Percentiles rank a stretch among this genome's conserved stretches.
Conservation (phyloP, 306 rosid genomes). For the Acacia confusa region DNA sequence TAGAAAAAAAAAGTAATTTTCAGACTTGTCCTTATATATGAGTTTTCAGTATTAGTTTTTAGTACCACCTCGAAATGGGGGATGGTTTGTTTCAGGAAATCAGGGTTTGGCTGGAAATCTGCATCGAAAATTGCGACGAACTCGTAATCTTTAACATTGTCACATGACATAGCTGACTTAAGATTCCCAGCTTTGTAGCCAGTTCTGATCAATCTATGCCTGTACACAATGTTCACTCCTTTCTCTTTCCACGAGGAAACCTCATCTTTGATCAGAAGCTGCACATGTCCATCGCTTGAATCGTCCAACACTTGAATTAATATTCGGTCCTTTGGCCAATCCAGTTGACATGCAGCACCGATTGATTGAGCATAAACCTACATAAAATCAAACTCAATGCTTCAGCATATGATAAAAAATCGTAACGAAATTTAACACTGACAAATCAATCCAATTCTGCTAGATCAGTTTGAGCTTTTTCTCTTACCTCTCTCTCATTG, state of each 20-base stretch:
- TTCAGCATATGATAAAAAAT: slow-evolving; percentile 16
- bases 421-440: not conserved
- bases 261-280: slow-evolving; percentile 76
- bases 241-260: slow-evolving; percentile 74
- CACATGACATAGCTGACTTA: slow-evolving; percentile 92
- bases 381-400: not conserved
- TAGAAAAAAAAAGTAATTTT: not conserved
- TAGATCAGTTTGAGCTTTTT: not conserved
- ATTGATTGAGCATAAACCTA: slow-evolving; percentile 91
- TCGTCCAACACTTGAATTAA: slow-evolving; percentile 90
- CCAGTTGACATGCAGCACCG: slow-evolving; percentile 85
- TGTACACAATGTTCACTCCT: slow-evolving; percentile 79
- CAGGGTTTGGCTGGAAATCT: slow-evolving; percentile 91
- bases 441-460: not conserved
- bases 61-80: slow-evolving; percentile 82
- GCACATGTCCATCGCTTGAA: slow-evolving; percentile 75
- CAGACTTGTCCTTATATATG: not conserved
- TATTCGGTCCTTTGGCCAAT: slow-evolving; percentile 91
- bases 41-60: not conserved
- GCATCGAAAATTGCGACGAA: slow-evolving; percentile 95
- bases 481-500: slow-evolving; percentile 95
- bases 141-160: slow-evolving; percentile 84
- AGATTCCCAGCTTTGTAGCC: slow-evolving; percentile 99
- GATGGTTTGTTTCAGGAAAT: slow-evolving; percentile 79
- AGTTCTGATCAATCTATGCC: slow-evolving; percentile 89